Percentiles rank a stretch among this genome's conserved stretches.
Evolutionary conservation across 306 rosid genomes (phyloP).

Genomic region (Lathyrus oleraceus): DNA sequence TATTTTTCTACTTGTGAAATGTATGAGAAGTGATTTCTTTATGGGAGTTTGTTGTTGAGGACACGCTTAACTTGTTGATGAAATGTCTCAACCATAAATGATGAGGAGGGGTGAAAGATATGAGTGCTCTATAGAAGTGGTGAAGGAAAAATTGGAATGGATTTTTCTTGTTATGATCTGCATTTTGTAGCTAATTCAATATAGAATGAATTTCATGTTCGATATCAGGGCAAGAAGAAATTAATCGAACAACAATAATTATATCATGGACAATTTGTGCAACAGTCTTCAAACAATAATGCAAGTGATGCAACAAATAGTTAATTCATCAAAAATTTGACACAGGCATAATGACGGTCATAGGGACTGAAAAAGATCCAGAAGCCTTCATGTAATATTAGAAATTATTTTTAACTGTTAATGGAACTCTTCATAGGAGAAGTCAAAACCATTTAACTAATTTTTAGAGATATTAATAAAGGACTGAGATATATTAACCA

Average conservation of each 20-base stretch:
- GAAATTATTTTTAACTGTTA: too few species aligned
- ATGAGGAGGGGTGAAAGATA: too few species aligned
- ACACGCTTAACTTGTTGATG: too few species aligned
- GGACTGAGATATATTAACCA: too few species aligned
- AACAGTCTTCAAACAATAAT: slow-evolving; percentile 50
- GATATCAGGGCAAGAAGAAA: slow-evolving; percentile 70
- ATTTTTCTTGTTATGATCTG: neutral
- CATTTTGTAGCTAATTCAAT: slow-evolving; percentile 20
- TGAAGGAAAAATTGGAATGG: neutral
- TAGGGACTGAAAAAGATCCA: neutral
- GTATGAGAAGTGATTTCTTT: too few species aligned
- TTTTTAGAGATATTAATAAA: too few species aligned
- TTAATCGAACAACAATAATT: slow-evolving; percentile 76
- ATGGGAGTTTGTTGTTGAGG: too few species aligned
- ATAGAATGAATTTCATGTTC: slow-evolving; percentile 50
- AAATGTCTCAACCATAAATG: too few species aligned
- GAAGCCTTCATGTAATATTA: slow-evolving; percentile 18
- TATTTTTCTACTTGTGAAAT: too few species aligned
- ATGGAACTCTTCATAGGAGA: too few species aligned
- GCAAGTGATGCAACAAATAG: slow-evolving; percentile 53
- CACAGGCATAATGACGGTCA: slow-evolving; percentile 3
- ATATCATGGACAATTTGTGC: slow-evolving; percentile 67
- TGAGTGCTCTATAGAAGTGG: too few species aligned
- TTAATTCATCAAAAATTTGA: slow-evolving; percentile 42
- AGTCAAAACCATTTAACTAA: too few species aligned